These are phyloP conservation scores for Coemansia sp. DNA, from an alignment of 192 early-diverging fungal species.

Conservation along the genomic window DNA sequence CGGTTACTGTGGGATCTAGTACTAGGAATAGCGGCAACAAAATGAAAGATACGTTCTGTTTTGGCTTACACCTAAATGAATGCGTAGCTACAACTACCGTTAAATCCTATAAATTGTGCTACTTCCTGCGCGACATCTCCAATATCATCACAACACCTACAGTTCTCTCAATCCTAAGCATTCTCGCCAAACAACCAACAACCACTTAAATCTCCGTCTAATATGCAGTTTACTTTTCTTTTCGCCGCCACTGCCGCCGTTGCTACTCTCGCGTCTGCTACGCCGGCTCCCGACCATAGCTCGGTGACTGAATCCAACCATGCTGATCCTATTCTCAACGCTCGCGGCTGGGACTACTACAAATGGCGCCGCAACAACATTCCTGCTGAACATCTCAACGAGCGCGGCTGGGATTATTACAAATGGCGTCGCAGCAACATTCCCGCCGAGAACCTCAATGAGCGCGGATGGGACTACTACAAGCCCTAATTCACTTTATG, in stretches of 20 bases:
- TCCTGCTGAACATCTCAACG: neutral
- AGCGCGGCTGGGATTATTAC: neutral
- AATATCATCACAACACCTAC: neutral
- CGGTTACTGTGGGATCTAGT: too few species aligned
- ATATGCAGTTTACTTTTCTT: neutral
- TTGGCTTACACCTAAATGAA: neutral
- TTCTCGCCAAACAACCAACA: neutral
- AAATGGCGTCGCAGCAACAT: neutral
- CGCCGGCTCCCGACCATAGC: neutral
- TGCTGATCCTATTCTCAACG: neutral
- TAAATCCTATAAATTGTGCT: neutral
- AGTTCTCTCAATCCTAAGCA: neutral
- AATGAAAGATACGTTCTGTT: neutral
- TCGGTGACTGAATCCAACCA: neutral
- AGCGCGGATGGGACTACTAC: neutral
- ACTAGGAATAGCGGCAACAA: neutral
- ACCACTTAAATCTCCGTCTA: neutral
- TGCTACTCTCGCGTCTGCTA: neutral
- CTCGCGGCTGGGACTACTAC: conserved; percentile 1
- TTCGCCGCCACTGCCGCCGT: neutral
- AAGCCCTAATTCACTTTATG: neutral
- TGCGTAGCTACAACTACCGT: neutral
- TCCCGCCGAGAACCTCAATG: neutral
- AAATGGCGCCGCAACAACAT: neutral
- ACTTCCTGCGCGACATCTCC: neutral